Evolutionary conservation across 495 filamentous ascomycete genomes (phyloP), one percentile per base, ranked within the genome.

Genomic region (Penicillium canescens): DNA sequence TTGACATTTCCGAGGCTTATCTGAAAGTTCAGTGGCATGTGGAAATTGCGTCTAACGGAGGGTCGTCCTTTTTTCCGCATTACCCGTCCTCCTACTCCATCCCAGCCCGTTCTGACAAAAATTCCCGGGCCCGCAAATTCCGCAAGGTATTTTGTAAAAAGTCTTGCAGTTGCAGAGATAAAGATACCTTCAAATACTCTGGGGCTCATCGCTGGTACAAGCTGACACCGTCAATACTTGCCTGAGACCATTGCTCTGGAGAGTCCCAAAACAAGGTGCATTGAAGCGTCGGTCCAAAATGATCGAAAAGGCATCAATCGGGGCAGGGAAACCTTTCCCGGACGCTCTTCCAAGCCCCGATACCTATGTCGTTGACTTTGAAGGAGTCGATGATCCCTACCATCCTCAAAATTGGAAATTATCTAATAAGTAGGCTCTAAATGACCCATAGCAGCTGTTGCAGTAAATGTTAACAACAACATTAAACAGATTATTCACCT

Each of bases 371-470:
- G 79, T 83, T 14, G 78, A 82, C 42, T 84, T 82, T 47, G 72
- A 79, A 16, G 80, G 79, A 0, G 45, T 54, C 1, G 61, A 78
- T 36, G 80, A 83, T 57, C 79, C 79, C 0, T 33, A 63, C 7
- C 74, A 85, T 57, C 78, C 81, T 4, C 73, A 79, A 54, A 85
- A 83, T 61, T 83, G 80, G 78, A 56, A 64, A 3, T 52, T 69
- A 0, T 28, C 56, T n/a, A 51, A 38, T 10, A 66, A 69, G 69
- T 75, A 49, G 26, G 63, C 59, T 11, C 21, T 4, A 16, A 38
- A 23, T 46, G 2, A 23, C 6, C 23, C 4, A n/a, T 12, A 21
- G 3, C 21, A n/a, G 21, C 14, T 8, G 4, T 21, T 16, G 26
- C 23, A 46, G 20, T 0, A 2, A 20, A 12, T 16, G 26, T 38